Conservation (phyloP, 208 protist genomes). For the Trypanosoma boissoni region DNA sequence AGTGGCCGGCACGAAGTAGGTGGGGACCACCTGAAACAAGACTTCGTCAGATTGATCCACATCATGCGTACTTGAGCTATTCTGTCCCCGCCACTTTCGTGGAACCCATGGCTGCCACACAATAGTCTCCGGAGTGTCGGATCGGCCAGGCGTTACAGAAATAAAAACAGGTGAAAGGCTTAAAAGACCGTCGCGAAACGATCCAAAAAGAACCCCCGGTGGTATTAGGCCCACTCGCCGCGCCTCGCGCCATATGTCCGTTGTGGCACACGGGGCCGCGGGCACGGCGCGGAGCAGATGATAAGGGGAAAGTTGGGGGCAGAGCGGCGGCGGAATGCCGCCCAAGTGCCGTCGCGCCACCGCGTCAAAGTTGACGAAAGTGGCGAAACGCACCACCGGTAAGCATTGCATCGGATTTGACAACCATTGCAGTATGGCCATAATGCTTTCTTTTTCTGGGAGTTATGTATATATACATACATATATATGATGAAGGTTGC, state of each 20-base stretch:
- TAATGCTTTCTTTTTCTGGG: too few species aligned
- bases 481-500: background rate
- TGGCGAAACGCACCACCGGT: background rate
- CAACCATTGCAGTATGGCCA: background rate
- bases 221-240: conserved; percentile 7
- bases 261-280: background rate
- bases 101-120: conserved; percentile 26
- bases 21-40: conserved; percentile 17
- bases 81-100: conserved; percentile 2
- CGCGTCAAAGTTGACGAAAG: conserved; percentile 12
- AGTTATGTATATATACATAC: too few species aligned
- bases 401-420: background rate
- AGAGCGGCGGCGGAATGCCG: conserved; percentile 3
- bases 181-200: conserved; percentile 11
- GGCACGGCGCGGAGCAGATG: conserved; percentile 15
- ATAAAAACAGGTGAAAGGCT: conserved; percentile 9
- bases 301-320: conserved; percentile 4
- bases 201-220: conserved; percentile 1
- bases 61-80: background rate
- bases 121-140: background rate
- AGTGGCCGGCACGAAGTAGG: conserved; percentile 20
- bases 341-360: conserved; percentile 10
- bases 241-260: conserved; percentile 18
- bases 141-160: background rate
- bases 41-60: background rate